Base-by-base conservation (phyloP, 2,329 filamentous ascomycete genomes). In the Curvularia hawaiiensis region DNA sequence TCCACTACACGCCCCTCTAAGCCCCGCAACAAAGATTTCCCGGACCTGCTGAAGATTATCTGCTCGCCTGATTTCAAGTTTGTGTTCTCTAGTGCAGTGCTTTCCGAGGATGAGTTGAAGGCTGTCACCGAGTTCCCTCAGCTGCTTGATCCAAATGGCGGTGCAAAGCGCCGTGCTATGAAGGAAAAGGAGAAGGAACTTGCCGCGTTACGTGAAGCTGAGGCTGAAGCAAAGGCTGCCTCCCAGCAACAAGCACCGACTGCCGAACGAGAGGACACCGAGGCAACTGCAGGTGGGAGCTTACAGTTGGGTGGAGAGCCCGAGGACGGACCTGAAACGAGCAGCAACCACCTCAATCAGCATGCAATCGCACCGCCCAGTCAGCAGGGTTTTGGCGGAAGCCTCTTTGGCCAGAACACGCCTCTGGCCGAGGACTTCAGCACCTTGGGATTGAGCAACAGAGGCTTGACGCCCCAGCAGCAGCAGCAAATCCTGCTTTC, bases 231-330 rank as follows among this genome's bases (percentile, higher is more conserved):
- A 3, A 84, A 86, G 62, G 77, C 80, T 46, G 75, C 83, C 24
- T 68, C 84, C 20, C 66, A 70, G 28, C 55, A 59, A 46, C 55
- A 60, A 48, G 54, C 56, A 24, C 56, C 68, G 22, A 50, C 57
- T 28, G 54, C 64, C 41, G 81, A 83, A 44, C 82, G 83, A 28
- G 92, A 97, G 62, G 91, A 91, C 55, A 86, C 87, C 1, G 92
- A 95, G 75, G 89, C 72, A 20, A 90, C 73, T 11, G 73, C 70
- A 33, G 73, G 90, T 64, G 91, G 90, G 14, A 98, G 94, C 73
- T 82, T 95, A 56, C 93, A 96, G 57, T 83, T 98, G 18, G 94
- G 94, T 56, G 94, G 94, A 43, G 94, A 98, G 73, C 94, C 94
- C 0, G 94, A 98, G 73, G 92, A 96, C 64, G 83, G 85, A 7